A percentile compares a stretch with the other conserved stretches of the same genome.
Conservation (phyloP, 306 rosid species). For the Mimosa pudica region DNA sequence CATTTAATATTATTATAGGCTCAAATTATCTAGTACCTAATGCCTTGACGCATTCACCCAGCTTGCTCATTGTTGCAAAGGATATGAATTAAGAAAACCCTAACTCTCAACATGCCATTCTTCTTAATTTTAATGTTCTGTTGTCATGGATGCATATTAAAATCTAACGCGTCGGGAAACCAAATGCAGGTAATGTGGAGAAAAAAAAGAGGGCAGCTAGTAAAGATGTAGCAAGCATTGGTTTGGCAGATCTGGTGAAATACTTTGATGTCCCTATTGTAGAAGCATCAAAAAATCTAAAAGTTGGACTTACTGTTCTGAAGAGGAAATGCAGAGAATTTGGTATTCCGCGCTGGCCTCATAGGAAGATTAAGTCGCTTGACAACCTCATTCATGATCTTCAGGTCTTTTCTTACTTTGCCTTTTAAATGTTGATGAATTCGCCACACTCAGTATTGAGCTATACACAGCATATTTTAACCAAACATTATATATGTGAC, state of each 20-base stretch:
- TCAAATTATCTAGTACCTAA: slow-evolving; percentile 25
- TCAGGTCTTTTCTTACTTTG: slow-evolving; percentile 59
- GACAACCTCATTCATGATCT: slow-evolving; percentile 86
- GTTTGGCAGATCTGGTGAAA: slow-evolving; percentile 77
- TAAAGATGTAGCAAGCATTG: slow-evolving; percentile 59
- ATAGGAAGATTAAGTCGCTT: slow-evolving; percentile 89
- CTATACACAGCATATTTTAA: neutral
- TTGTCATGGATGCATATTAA: slow-evolving; percentile 29
- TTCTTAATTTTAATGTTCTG: slow-evolving; percentile 35
- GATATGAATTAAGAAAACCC: neutral
- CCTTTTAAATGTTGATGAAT: slow-evolving; percentile 23
- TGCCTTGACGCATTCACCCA: slow-evolving; percentile 6
- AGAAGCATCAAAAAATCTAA: slow-evolving; percentile 79
- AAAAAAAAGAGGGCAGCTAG: slow-evolving; percentile 82
- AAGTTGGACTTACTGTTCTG: slow-evolving; percentile 85
- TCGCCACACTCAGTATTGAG: slow-evolving; percentile 20
- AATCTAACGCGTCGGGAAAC: slow-evolving; percentile 46
- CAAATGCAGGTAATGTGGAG: slow-evolving; percentile 49
- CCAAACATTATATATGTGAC: slow-evolving; percentile 14
- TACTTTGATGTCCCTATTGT: slow-evolving; percentile 79
- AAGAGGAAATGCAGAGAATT: slow-evolving; percentile 91
- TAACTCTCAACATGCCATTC: neutral
- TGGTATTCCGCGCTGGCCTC: slow-evolving; percentile 96
- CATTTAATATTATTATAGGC: slow-evolving; percentile 19
- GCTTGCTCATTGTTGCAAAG: slow-evolving; percentile 10